phyloP scores from a whole-genome alignment of 805 yeast genomes.

The Yarrowia sp. region DNA sequence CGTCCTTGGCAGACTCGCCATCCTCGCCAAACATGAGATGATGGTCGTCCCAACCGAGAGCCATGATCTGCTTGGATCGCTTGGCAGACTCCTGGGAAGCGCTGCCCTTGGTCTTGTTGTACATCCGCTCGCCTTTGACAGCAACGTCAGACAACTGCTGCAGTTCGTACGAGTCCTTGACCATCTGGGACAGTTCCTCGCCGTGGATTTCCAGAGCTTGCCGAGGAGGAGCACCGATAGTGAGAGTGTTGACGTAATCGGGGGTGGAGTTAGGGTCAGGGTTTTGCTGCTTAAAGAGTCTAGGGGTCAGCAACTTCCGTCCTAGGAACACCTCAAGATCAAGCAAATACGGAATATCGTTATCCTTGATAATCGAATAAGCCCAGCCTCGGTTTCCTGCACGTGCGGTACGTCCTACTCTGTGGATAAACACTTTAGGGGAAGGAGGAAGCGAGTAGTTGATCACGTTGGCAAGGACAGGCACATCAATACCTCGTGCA shows the following conservation, averaged over 20 bases:
- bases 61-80: constrained; percentile 77
- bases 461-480: constrained; percentile 91
- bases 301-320: constrained; percentile 62
- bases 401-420: constrained; percentile 99
- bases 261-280: constrained; percentile 45
- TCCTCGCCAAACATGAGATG: constrained; percentile 64
- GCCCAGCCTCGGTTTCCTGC: constrained; percentile 99
- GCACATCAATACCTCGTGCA: constrained; percentile 99
- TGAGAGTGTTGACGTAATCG: constrained; percentile 73
- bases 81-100: constrained; percentile 88
- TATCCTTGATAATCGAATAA: constrained; percentile 81
- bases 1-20: constrained; percentile 61
- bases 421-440: constrained; percentile 91
- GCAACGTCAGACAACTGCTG: constrained; percentile 72
- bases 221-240: constrained; percentile 85
- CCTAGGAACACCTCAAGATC: constrained; percentile 92
- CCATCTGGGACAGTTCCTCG: constrained; percentile 70
- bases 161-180: constrained; percentile 72
- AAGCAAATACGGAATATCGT: constrained; percentile 85
- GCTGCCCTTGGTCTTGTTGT: constrained; percentile 80
- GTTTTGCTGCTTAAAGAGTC: constrained; percentile 12
- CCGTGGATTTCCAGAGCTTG: constrained; percentile 68
- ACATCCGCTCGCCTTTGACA: constrained; percentile 84
- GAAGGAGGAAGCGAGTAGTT: constrained; percentile 90
- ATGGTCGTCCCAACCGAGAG: constrained; percentile 81